Percentiles rank a stretch among this genome's conserved stretches.
Conservation (phyloP, 2,329 filamentous ascomycete genomes). For the Ophiostoma tasmaniense region DNA sequence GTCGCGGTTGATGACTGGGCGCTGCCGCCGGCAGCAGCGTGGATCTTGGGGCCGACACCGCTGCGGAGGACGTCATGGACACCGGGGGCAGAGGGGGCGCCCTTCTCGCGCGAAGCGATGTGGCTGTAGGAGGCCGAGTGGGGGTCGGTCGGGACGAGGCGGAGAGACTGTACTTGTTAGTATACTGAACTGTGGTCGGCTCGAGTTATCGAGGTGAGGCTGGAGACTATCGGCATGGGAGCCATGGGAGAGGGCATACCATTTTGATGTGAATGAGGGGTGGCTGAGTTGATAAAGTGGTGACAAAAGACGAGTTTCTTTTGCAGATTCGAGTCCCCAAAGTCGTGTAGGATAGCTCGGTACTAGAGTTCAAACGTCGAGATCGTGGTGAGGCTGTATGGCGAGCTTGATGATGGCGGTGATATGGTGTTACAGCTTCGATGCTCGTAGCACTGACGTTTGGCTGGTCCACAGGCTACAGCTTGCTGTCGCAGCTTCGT, state of each 20-base stretch:
- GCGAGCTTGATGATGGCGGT: background rate
- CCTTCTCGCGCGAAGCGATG: slow-evolving; percentile 46
- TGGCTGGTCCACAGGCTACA: slow-evolving; percentile 13
- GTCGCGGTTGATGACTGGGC: slow-evolving; percentile 34
- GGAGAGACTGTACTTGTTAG: slow-evolving; percentile 58
- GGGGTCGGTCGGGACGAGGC: slow-evolving; percentile 66
- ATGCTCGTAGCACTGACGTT: slow-evolving; percentile 4
- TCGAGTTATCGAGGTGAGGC: background rate
- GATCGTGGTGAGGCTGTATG: background rate
- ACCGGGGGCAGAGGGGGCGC: slow-evolving; percentile 83
- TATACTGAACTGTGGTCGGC: background rate
- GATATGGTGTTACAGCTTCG: background rate
- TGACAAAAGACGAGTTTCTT: background rate
- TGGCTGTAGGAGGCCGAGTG: slow-evolving; percentile 61
- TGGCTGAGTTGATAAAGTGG: background rate
- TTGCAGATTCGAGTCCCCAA: background rate
- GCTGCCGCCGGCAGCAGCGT: slow-evolving; percentile 37
- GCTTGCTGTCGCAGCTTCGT: slow-evolving; percentile 20
- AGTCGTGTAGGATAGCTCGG: background rate
- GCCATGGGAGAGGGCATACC: background rate
- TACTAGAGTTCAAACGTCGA: background rate
- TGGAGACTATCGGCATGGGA: background rate
- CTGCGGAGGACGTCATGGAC: slow-evolving; percentile 88
- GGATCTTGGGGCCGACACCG: slow-evolving; percentile 60
- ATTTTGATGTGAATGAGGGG: background rate